Base-by-base conservation (phyloP, 2,329 filamentous ascomycete genomes). In the Chrysoporthe cubensis region DNA sequence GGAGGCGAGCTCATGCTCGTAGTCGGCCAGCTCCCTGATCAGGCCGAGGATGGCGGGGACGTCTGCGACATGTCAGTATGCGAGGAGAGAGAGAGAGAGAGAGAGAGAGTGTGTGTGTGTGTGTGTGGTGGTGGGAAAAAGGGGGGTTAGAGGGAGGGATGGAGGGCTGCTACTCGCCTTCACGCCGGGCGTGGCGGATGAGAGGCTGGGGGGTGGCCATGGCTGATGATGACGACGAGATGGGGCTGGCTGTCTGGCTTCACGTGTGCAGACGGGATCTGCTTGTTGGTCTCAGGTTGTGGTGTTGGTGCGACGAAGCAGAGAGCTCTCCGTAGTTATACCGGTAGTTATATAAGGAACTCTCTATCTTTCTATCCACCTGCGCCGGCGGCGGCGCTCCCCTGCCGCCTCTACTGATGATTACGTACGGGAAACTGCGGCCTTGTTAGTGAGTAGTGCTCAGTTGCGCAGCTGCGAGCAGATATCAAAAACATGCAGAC, bases 21-120 rank as follows among this genome's bases (percentile, higher is more conserved):
- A 97, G 73, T 90, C 87, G 72, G 95, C 95, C 9, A 98, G 89
- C 76, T 94, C 95, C 65, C 88, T 86, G 80, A 98, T 94, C 75
- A 97, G 84, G 72, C 84, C 80, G 37, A 97, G 87, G 77, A 98
- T 97, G n/a, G 84, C 83, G 34, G 90, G 87, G 67, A 96, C 88
- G 75, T 98, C 95, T 97, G 71, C 26, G 26, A 26, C 26, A 26
- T 26, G 26, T 26, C 26, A 26, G 26, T 34, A 11, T 69, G 48
- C 21, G 13, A 52, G 48, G 9, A 14, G 48, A 52, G 3, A 26
- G 3, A 48, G 6, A 44, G 11, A 46, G 9, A 14, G 48, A 52
- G 9, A 14, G 48, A 52, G 14, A n/a, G 44, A 48, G 7, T 11
- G 18, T 44, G 65, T 64, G 69, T 26, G 26, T 2, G 26, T 26